Base-by-base conservation (phyloP, 2,329 filamentous ascomycete species). In the Cytospora piceicola region DNA sequence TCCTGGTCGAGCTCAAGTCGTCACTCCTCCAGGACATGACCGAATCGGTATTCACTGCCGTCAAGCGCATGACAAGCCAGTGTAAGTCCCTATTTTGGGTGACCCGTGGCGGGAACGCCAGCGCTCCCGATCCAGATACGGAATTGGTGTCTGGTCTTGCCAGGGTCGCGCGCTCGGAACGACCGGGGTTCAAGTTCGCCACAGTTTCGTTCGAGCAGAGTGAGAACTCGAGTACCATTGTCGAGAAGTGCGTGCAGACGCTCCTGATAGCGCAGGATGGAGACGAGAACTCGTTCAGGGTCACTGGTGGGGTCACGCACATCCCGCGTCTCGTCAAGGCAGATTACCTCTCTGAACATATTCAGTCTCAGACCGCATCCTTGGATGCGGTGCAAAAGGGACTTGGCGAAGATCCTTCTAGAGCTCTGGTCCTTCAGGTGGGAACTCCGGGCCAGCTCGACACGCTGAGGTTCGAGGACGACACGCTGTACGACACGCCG, bases 91-190 rank as follows among this genome's bases (percentile, higher is more conserved):
- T 72, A 39, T 6, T 72, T n/a, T 72, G 71, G 71, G 53, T 71
- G 30, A 68, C 70, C 22, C 63, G 64, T 49, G 69, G 68, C 27
- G 69, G 67, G 52, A 61, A 57, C 12, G 22, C 22, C 3, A 24
- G 30, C 22, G 52, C 51, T 15, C 14, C 56, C 2, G 51, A 61
- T 14, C 72, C 73, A 2, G 59, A 71, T 22, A 61, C 68, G 15
- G 71, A 71, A 36, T 52, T 73, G 11, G 63, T 71, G 2, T 67
- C 68, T 3, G 73, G 73, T 0, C 68, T 73, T 15, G 68, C 71
- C 9, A 66, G 73, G 9, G 71, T 71, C 0, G 63, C 72, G 4
- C 67, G 72, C 42, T 68, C 56, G 54, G 73, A 42, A 56, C 60
- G 67, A n/a, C 67, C 69, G 1, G 58, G 46, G 4, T 52, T 70